Evolutionary conservation across 805 yeast species (phyloP), one percentile per base, ranked within the genome.

Genomic region (Brettanomyces sp.): DNA sequence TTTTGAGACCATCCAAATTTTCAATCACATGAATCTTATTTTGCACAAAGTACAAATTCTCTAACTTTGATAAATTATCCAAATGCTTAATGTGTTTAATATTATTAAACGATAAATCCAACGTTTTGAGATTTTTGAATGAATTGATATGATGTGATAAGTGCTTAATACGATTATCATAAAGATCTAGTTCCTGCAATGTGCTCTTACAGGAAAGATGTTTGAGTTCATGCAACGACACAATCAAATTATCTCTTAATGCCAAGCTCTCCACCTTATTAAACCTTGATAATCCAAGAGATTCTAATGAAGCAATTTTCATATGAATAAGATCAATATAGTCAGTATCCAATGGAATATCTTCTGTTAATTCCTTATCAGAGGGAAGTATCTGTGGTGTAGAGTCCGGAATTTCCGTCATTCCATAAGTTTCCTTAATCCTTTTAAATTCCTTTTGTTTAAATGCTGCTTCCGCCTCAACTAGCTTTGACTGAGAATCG

Each of bases 21-120:
- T 79, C 80, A 52, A 93, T 87, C 48, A 76, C 81, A 13, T 74
- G 63, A 45, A 93, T 87, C 56, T 79, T 84, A 64, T 93, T 93
- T 59, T 91, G 97, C 36, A 95, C 95, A 64, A 93, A 80, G 59
- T 79, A 93, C 39, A 93, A 59, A 50, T 83, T 79, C 52, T 78
- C 79, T 53, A 93, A 64, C 5, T 81, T 69, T 1, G 65, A 68
- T 53, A 91, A 67, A 4, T 74, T 68, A 41, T 80, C 84, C 39
- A 91, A 54, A 61, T 89, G 86, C 66, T 86, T 85, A 57, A 91
- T 85, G 60, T 83, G 85, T 56, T 84, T 82, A 58, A 91, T 86
- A 59, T 82, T 85, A 64, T 93, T 93, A 67, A 93, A 93, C 23
- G 95, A 85, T 24, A 93, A 70, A 65, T 93, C 99, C 54, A 93